Evolutionary conservation across 129 eudicot species (phyloP).

Genomic region (Ambrosia trifida): DNA sequence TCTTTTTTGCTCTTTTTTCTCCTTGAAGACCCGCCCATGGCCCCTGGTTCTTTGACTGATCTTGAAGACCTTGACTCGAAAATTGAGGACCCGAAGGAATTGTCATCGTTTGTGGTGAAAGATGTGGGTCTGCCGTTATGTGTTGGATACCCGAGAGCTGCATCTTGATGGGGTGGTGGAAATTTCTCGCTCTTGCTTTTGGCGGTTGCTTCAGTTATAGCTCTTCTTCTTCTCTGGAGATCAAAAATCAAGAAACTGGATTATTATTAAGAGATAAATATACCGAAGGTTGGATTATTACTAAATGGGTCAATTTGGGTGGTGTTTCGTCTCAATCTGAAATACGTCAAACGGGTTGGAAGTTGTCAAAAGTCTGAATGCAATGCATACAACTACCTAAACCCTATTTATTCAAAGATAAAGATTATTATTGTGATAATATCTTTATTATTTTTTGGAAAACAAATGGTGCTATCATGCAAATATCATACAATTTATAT

Average conservation of each 20-base stretch:
- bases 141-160: slow-evolving; percentile 58
- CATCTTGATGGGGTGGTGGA: slow-evolving; percentile 89
- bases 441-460: not conserved
- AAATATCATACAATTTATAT: slow-evolving; percentile 1
- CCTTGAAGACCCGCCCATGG: slow-evolving; percentile 30
- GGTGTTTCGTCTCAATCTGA: not conserved
- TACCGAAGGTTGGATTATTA: not conserved
- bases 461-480: not conserved
- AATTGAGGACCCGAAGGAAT: slow-evolving; percentile 53
- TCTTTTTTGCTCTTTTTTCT: slow-evolving; percentile 47
- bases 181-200: slow-evolving; percentile 82
- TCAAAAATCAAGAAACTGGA: slow-evolving; percentile 17
- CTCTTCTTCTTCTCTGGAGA: slow-evolving; percentile 67
- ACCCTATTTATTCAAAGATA: not conserved
- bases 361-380: not conserved
- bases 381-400: not conserved
- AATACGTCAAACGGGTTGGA: not conserved
- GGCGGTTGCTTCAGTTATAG: slow-evolving; percentile 44
- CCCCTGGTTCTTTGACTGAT: slow-evolving; percentile 37
- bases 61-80: slow-evolving; percentile 54
- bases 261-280: not conserved
- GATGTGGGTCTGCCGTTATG: slow-evolving; percentile 48
- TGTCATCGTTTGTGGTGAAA: slow-evolving; percentile 38
- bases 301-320: no score
- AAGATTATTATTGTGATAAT: not conserved